phyloP scores from a whole-genome alignment of 1,284 basidiomycete genomes.

The Leccinum subrobustum region DNA sequence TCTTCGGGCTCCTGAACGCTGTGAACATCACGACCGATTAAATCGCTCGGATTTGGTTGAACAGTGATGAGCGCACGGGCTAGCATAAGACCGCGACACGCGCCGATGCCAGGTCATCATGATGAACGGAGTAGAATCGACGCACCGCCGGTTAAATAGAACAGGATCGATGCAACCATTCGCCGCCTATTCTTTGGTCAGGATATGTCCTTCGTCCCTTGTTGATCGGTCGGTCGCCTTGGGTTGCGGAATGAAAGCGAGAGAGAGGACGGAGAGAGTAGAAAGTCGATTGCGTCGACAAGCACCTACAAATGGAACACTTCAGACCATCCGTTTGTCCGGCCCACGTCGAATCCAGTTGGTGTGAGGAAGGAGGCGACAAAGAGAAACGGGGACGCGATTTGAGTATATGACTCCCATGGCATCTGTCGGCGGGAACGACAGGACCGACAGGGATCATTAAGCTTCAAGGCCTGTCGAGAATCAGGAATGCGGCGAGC shows the following conservation, averaged over 20 bases:
- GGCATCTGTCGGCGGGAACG: too few species aligned
- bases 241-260: not conserved
- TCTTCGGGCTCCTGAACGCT: not conserved
- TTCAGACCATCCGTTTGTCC: not conserved
- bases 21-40: not conserved
- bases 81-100: too few species aligned
- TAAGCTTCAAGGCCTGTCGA: too few species aligned
- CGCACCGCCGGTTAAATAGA: not conserved
- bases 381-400: not conserved
- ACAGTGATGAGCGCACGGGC: too few species aligned
- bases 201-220: not conserved
- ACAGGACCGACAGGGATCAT: too few species aligned
- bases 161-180: too few species aligned
- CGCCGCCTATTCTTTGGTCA: not conserved
- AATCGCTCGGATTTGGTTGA: not conserved
- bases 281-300: not conserved
- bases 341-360: not conserved
- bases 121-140: not conserved
- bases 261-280: not conserved
- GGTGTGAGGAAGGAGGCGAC: not conserved
- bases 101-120: too few species aligned
- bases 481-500: too few species aligned
- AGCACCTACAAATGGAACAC: not conserved
- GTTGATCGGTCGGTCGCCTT: not conserved
- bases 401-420: too few species aligned